These are phyloP conservation scores for Phytophthora colocasiae DNA, from an alignment of 352 stramenopile species.

Conservation along the genomic window DNA sequence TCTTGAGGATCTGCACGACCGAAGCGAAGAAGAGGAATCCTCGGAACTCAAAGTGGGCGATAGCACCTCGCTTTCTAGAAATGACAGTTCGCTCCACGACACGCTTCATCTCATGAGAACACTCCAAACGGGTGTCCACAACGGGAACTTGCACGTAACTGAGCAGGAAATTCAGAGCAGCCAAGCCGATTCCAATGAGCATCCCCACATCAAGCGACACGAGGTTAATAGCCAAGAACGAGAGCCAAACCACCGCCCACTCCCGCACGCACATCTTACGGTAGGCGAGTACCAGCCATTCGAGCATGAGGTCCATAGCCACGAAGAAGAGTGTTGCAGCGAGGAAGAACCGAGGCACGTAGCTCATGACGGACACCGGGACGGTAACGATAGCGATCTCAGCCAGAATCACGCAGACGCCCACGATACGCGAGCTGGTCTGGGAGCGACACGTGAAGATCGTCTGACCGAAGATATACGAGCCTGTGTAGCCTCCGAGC, in stretches of 20 bases:
- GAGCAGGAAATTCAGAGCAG: slow-evolving; percentile 81
- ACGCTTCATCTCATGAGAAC: not conserved
- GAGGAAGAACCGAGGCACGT: slow-evolving; percentile 97
- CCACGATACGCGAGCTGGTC: slow-evolving; percentile 90
- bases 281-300: slow-evolving; percentile 93
- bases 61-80: slow-evolving; percentile 51
- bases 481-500: slow-evolving; percentile 96
- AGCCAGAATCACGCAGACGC: slow-evolving; percentile 86
- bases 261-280: slow-evolving; percentile 85
- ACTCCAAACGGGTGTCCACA: slow-evolving; percentile 44
- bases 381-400: slow-evolving; percentile 88
- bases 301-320: slow-evolving; percentile 95
- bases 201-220: slow-evolving; percentile 95
- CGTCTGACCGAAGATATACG: slow-evolving; percentile 99
- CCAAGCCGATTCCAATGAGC: slow-evolving; percentile 88
- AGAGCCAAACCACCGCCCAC: slow-evolving; percentile 92
- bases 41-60: slow-evolving; percentile 81
- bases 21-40: slow-evolving; percentile 85
- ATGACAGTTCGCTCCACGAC: not conserved
- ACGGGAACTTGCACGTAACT: slow-evolving; percentile 71
- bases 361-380: slow-evolving; percentile 94
- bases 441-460: slow-evolving; percentile 96
- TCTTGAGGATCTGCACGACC: slow-evolving; percentile 70
- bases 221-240: slow-evolving; percentile 94
- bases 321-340: slow-evolving; percentile 97